Conservation (phyloP, 176 grass and related monocot species). For the Oryza rufipogon region DNA sequence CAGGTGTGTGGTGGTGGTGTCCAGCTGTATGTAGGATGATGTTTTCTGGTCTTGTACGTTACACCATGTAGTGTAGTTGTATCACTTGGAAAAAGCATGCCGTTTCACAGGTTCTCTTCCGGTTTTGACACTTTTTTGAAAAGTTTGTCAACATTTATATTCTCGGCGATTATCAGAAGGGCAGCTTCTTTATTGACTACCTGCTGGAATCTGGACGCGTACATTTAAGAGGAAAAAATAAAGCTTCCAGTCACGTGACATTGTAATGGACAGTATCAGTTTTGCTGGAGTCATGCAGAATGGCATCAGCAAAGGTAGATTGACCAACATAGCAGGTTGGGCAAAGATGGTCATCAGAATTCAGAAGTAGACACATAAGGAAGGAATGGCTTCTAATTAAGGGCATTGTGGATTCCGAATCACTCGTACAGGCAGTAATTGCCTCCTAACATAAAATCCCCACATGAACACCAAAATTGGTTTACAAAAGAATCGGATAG, state of each 20-base stretch:
- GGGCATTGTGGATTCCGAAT: constrained; percentile 8
- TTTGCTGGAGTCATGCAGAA: neutral
- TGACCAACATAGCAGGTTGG: constrained; percentile 18
- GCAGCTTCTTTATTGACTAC: neutral
- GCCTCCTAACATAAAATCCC: constrained; percentile 25
- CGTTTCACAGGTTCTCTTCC: neutral
- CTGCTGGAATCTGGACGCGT: constrained; percentile 6
- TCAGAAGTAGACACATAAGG: neutral
- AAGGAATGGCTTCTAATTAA: neutral
- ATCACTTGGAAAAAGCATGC: neutral
- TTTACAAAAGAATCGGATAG: constrained; percentile 61
- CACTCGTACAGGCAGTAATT: neutral
- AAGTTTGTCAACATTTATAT: neutral
- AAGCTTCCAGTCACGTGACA: constrained; percentile 29
- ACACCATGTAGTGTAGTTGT: neutral
- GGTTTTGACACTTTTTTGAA: neutral
- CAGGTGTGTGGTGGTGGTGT: neutral
- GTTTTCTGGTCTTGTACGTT: neutral
- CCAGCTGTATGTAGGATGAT: constrained; percentile 26
- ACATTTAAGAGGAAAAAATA: neutral
- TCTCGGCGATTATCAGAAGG: neutral
- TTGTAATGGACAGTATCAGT: neutral
- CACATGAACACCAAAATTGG: constrained; percentile 53
- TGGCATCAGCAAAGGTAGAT: constrained; percentile 14
- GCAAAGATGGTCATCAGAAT: neutral